A percentile compares a stretch with the other conserved stretches of the same genome.
These are phyloP conservation scores for Arctostaphylos glauca DNA, from an alignment of 148 eudicot species.

Conservation along the genomic window DNA sequence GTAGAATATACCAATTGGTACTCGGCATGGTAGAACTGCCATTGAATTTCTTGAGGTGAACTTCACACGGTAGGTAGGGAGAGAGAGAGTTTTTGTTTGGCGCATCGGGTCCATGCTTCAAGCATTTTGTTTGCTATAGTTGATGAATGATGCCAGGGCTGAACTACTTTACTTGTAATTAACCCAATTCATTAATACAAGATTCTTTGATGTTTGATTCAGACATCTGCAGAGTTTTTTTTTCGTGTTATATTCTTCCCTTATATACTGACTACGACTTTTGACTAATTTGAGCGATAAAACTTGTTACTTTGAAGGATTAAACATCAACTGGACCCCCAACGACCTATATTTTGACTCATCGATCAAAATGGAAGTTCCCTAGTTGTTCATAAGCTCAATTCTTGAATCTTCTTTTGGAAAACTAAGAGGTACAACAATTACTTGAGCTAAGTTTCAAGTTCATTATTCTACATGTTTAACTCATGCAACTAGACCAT, in stretches of 20 bases:
- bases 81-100: neutral
- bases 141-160: neutral
- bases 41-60: slow-evolving; percentile 2
- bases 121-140: slow-evolving; percentile 1
- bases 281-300: too few relatives aligned
- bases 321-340: neutral
- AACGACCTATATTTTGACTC: neutral
- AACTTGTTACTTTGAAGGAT: too few relatives aligned
- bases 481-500: neutral
- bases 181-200: neutral
- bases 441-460: neutral
- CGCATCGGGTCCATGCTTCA: too few relatives aligned
- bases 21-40: neutral
- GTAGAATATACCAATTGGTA: neutral
- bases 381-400: neutral
- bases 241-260: neutral
- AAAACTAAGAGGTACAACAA: neutral
- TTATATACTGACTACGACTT: too few relatives aligned
- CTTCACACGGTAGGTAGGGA: neutral
- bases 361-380: too few relatives aligned
- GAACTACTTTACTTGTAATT: neutral
- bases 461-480: neutral
- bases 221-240: neutral
- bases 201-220: neutral
- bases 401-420: neutral